Evolutionary conservation across 768 basidiomycete genomes (phyloP).

Genomic region (Polyporus arcularius): DNA sequence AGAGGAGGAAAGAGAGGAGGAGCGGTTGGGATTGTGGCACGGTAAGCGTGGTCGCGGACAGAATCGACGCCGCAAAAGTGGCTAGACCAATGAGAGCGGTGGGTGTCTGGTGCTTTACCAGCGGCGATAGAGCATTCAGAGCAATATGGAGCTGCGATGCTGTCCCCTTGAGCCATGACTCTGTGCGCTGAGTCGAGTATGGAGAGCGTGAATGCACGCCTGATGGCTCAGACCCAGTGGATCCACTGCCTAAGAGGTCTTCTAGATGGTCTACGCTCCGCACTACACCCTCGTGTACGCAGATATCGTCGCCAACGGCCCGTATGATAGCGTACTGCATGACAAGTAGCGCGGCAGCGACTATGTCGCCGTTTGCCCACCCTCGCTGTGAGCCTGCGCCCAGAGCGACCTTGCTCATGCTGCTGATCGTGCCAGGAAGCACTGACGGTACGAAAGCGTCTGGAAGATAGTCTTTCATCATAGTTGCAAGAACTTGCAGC

Average conservation of each 20-base stretch:
- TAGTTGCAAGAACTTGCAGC: conserved; percentile 53
- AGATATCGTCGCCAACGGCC: conserved; percentile 69
- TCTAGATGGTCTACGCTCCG: conserved; percentile 59
- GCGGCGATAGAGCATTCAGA: conserved; percentile 69
- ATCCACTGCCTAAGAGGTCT: conserved; percentile 48
- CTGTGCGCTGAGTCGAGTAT: conserved; percentile 58
- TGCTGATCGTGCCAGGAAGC: conserved; percentile 82
- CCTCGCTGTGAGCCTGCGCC: conserved; percentile 54
- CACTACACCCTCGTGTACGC: conserved; percentile 60
- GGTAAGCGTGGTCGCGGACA: conserved; percentile 58
- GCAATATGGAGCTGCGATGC: conserved; percentile 83
- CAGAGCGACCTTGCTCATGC: conserved; percentile 70
- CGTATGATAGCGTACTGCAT: conserved; percentile 56
- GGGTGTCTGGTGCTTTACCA: conserved; percentile 72
- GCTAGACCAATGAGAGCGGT: conserved; percentile 60
- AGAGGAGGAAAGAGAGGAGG: conserved; percentile 71
- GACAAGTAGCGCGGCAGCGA: conserved; percentile 56
- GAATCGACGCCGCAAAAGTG: conserved; percentile 53
- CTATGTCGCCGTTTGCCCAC: conserved; percentile 74
- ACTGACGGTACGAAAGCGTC: conserved; percentile 64
- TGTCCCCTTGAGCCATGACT: conserved; percentile 81
- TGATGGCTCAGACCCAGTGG: neutral
- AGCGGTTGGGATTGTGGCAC: conserved; percentile 69
- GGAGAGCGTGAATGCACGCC: conserved; percentile 19
- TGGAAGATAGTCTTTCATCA: conserved; percentile 52